These are phyloP conservation scores for Cyclanthera cordifolia DNA, from an alignment of 306 rosid species.

Conservation along the genomic window DNA sequence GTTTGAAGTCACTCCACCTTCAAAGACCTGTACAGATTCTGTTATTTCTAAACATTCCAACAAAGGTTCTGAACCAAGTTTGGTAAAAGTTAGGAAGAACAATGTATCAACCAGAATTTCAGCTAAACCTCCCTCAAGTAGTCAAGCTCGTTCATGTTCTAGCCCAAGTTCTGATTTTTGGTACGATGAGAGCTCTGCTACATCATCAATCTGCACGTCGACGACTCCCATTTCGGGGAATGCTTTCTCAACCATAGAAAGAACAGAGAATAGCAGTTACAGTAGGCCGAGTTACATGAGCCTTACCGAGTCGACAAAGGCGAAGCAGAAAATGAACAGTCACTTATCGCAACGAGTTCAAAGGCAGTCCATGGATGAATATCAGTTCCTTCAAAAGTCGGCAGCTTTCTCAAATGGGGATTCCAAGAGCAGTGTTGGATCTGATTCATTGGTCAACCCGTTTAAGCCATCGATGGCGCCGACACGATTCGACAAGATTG, in stretches of 20 bases:
- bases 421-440: slow-evolving; percentile 65
- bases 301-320: slow-evolving; percentile 75
- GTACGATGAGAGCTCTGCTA: slow-evolving; percentile 79
- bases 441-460: slow-evolving; percentile 55
- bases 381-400: slow-evolving; percentile 57
- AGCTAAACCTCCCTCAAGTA: slow-evolving; percentile 57
- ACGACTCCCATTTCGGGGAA: slow-evolving; percentile 69
- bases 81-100: slow-evolving; percentile 64
- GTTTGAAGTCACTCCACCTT: slow-evolving; percentile 51
- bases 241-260: slow-evolving; percentile 43
- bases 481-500: slow-evolving; percentile 37
- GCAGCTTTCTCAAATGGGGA: slow-evolving; percentile 56
- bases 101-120: slow-evolving; percentile 74
- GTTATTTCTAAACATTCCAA: slow-evolving; percentile 31
- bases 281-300: slow-evolving; percentile 72
- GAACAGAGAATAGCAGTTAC: slow-evolving; percentile 48
- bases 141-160: slow-evolving; percentile 68
- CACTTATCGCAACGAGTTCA: slow-evolving; percentile 44
- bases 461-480: slow-evolving; percentile 51
- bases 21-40: slow-evolving; percentile 42
- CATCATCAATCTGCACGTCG: slow-evolving; percentile 83
- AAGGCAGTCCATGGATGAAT: slow-evolving; percentile 95
- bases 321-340: slow-evolving; percentile 38
- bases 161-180: slow-evolving; percentile 90
- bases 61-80: slow-evolving; percentile 35